A percentile compares a stretch with the other conserved stretches of the same genome.
These are phyloP conservation scores for Gamarada debralockiae DNA, from an alignment of 495 filamentous ascomycete genomes.

Conservation along the genomic window DNA sequence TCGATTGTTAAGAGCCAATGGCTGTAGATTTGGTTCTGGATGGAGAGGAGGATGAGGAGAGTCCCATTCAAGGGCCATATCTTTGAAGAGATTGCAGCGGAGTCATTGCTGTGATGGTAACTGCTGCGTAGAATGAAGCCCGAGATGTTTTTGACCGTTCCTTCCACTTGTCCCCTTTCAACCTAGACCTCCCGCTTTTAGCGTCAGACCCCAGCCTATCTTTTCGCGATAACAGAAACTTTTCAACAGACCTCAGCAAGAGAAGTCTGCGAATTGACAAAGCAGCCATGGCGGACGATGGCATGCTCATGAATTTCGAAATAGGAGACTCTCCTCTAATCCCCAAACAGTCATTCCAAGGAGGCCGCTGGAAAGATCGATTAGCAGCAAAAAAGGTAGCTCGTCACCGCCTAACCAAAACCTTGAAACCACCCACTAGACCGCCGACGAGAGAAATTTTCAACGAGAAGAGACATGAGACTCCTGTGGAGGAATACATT, in stretches of 20 bases:
- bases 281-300: slow-evolving; percentile 81
- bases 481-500: slow-evolving; percentile 19
- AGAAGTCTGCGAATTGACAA: neutral
- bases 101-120: slow-evolving; percentile 27
- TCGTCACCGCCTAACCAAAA: slow-evolving; percentile 40
- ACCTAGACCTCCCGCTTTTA: neutral
- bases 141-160: slow-evolving; percentile 6
- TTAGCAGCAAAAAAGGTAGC: slow-evolving; percentile 73
- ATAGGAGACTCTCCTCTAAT: slow-evolving; percentile 53
- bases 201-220: neutral
- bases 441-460: slow-evolving; percentile 15
- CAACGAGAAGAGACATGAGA: slow-evolving; percentile 17
- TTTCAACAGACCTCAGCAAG: no score
- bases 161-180: neutral
- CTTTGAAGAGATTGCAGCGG: neutral
- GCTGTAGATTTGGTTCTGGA: neutral
- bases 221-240: neutral
- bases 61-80: slow-evolving; percentile 19
- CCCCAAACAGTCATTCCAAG: slow-evolving; percentile 68
- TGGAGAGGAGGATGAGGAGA: neutral
- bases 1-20: neutral
- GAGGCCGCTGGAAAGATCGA: slow-evolving; percentile 88
- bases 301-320: slow-evolving; percentile 90
- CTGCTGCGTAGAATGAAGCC: slow-evolving; percentile 22
- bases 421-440: slow-evolving; percentile 2